A percentile compares a stretch with the other conserved stretches of the same genome.
These are phyloP conservation scores for Botrytis hyacinthi DNA, from an alignment of 2,329 filamentous ascomycete genomes.

Conservation along the genomic window DNA sequence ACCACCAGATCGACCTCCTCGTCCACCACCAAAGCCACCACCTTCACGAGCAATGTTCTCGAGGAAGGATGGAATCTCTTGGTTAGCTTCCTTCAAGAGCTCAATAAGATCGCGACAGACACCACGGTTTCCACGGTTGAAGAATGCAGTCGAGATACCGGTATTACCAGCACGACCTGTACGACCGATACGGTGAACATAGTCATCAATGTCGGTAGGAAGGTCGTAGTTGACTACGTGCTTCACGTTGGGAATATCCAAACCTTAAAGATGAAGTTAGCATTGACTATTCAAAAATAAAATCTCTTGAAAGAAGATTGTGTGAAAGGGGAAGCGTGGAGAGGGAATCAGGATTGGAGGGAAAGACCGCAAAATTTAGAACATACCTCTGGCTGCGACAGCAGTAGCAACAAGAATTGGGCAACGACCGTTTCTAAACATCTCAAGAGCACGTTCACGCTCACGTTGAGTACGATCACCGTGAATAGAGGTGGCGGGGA, in stretches of 20 bases:
- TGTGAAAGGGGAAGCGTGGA: too few species aligned
- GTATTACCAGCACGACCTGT: constrained; percentile 99
- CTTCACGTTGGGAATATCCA: constrained; percentile 90
- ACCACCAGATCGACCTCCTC: constrained; percentile 64
- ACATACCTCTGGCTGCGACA: constrained; percentile 64
- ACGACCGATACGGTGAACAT: constrained; percentile 99
- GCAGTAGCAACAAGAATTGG: constrained; percentile 96
- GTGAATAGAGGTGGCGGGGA: constrained; percentile 97
- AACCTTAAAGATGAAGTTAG: constrained; percentile 17
- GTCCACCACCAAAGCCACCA: constrained; percentile 71
- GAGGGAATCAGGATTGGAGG: too few species aligned
- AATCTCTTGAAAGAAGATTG: too few species aligned
- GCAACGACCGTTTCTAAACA: constrained; percentile 94
- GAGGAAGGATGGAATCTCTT: constrained; percentile 90
- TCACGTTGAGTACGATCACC: constrained; percentile 98
- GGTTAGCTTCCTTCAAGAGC: constrained; percentile 98
- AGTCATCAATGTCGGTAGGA: constrained; percentile 98
- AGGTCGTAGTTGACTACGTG: constrained; percentile 99
- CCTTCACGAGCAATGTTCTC: constrained; percentile 97
- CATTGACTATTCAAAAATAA: too few species aligned
- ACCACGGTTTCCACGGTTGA: constrained; percentile 99
- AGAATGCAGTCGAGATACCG: constrained; percentile 96
- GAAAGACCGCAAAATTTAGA: too few species aligned
- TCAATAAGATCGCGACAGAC: constrained; percentile 95
- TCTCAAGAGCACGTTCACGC: constrained; percentile 95